phyloP scores from a whole-genome alignment of 352 stramenopile genomes.

The Pythium sp. region DNA sequence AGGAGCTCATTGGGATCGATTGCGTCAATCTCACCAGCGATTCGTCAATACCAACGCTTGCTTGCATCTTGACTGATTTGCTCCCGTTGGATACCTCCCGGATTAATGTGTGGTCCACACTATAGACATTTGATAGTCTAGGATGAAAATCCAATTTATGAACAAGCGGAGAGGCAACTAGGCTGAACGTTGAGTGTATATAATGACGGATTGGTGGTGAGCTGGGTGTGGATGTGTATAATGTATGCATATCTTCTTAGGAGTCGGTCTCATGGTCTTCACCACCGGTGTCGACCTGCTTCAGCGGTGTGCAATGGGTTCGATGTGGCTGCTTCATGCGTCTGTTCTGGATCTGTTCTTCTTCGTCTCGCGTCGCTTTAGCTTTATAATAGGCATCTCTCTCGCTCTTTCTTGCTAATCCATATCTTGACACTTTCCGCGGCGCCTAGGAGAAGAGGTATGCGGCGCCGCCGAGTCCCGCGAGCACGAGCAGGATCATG shows the following conservation, averaged over 20 bases:
- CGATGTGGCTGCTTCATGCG: neutral
- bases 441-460: slow-evolving; percentile 48
- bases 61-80: neutral
- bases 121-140: no score
- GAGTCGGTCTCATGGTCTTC: neutral
- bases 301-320: neutral
- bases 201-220: neutral
- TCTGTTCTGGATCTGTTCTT: neutral
- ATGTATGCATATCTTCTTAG: neutral
- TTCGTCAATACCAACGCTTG: neutral
- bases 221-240: neutral
- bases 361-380: neutral
- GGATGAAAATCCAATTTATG: no score
- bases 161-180: no score
- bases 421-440: no score
- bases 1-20: slow-evolving; percentile 4
- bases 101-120: neutral
- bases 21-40: slow-evolving; percentile 2
- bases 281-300: neutral
- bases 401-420: neutral
- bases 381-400: neutral
- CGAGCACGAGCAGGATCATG: slow-evolving; percentile 44
- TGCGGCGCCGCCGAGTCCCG: slow-evolving; percentile 42
- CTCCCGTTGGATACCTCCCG: neutral
- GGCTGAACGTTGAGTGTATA: neutral